These are phyloP conservation scores for Sambucus nigra DNA, from an alignment of 129 eudicot genomes.

Conservation along the genomic window DNA sequence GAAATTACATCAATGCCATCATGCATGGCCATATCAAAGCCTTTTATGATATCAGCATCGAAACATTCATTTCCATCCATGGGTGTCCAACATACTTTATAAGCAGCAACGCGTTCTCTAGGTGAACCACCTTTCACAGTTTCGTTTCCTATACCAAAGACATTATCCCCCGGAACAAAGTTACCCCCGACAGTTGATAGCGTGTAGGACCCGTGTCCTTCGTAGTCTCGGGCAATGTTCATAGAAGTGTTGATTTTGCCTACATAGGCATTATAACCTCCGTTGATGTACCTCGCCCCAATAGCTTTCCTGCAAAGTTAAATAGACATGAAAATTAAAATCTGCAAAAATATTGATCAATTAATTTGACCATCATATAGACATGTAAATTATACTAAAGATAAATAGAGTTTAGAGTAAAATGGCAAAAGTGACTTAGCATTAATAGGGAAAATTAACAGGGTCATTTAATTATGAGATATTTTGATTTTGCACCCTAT, in stretches of 20 bases:
- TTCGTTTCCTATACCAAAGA: constrained; percentile 32
- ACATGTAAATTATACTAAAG: too few species aligned
- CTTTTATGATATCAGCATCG: constrained; percentile 14
- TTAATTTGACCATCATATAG: too few species aligned
- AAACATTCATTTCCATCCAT: neutral
- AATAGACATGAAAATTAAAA: too few species aligned
- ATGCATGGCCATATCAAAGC: constrained; percentile 17
- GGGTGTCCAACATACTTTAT: constrained; percentile 53
- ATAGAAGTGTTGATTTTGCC: neutral
- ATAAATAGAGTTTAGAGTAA: too few species aligned
- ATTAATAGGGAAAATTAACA: too few species aligned
- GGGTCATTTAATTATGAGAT: too few species aligned
- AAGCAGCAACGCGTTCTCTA: constrained; percentile 34
- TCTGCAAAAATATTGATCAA: too few species aligned
- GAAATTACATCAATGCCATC: constrained; percentile 28
- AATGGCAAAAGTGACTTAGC: too few species aligned
- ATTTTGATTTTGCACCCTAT: too few species aligned
- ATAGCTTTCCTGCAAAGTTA: neutral
- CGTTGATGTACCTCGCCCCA: neutral
- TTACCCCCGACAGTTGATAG: constrained; percentile 46
- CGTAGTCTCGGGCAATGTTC: neutral
- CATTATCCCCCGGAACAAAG: constrained; percentile 19
- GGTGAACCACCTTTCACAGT: constrained; percentile 49
- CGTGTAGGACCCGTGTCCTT: constrained; percentile 60
- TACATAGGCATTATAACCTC: neutral